These are phyloP conservation scores for Tirmania nivea DNA, from an alignment of 495 filamentous ascomycete species.

Conservation along the genomic window DNA sequence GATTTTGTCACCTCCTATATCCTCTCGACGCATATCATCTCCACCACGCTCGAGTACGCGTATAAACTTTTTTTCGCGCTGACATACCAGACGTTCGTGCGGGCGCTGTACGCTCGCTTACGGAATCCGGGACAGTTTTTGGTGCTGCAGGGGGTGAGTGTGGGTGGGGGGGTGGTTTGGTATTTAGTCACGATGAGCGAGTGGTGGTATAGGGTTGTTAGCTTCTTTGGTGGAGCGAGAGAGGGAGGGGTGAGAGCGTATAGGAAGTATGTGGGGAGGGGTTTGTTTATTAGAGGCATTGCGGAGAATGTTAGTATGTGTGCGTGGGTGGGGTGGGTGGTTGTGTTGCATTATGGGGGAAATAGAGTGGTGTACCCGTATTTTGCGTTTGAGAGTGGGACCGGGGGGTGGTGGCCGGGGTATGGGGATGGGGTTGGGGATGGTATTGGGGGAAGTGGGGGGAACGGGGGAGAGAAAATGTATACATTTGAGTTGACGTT, in stretches of 20 bases:
- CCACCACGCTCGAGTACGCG: slow-evolving; percentile 39
- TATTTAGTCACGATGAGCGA: slow-evolving; percentile 37
- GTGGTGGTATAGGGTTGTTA: slow-evolving; percentile 26
- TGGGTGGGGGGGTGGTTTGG: slow-evolving; percentile 32
- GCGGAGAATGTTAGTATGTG: slow-evolving; percentile 46
- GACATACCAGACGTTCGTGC: slow-evolving; percentile 49
- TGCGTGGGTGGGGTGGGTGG: slow-evolving; percentile 35
- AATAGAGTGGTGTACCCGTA: slow-evolving; percentile 40
- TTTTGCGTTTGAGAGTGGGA: slow-evolving; percentile 30
- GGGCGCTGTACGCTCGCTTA: slow-evolving; percentile 41
- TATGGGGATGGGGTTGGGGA: background rate
- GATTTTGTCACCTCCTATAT: slow-evolving; percentile 41
- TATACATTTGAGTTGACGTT: slow-evolving; percentile 33
- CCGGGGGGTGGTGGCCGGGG: background rate
- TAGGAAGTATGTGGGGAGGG: slow-evolving; percentile 35
- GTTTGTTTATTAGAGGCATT: slow-evolving; percentile 39
- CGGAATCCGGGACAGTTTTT: slow-evolving; percentile 38
- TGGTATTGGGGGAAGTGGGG: slow-evolving; percentile 17
- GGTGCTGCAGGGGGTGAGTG: slow-evolving; percentile 32
- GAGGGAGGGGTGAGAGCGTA: slow-evolving; percentile 22
- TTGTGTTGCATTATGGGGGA: slow-evolving; percentile 38
- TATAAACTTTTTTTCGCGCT: slow-evolving; percentile 45
- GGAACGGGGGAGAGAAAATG: slow-evolving; percentile 26
- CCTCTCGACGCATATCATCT: slow-evolving; percentile 35
- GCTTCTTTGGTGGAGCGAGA: background rate